These are phyloP conservation scores for Ephemerocybe angulata DNA, from an alignment of 768 basidiomycete species.

Conservation along the genomic window DNA sequence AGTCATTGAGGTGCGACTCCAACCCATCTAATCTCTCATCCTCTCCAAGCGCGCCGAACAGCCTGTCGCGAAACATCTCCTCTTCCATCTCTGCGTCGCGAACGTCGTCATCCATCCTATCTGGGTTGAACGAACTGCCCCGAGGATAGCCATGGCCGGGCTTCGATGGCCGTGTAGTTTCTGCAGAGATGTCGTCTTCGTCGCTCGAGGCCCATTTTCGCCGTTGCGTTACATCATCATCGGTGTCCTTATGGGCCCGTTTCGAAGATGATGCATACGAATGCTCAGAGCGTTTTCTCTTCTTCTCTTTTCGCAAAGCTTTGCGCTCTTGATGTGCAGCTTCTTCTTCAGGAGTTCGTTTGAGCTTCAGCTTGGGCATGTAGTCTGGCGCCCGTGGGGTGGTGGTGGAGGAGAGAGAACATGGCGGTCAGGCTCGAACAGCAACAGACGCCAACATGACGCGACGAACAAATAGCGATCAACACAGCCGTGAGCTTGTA, in stretches of 20 bases:
- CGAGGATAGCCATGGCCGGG: not conserved
- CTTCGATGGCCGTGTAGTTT: slow-evolving; percentile 1
- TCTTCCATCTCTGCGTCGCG: slow-evolving; percentile 60
- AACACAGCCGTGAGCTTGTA: not conserved
- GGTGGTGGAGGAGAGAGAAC: slow-evolving; percentile 1
- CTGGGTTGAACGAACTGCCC: slow-evolving; percentile 12
- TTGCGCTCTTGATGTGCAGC: slow-evolving; percentile 40
- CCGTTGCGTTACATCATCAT: slow-evolving; percentile 21
- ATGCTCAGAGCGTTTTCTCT: slow-evolving; percentile 23
- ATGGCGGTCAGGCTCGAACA: not conserved
- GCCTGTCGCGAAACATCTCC: slow-evolving; percentile 62
- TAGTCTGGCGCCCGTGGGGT: not conserved
- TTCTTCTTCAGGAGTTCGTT: slow-evolving; percentile 61
- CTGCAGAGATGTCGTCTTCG: slow-evolving; percentile 26
- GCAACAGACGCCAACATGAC: not conserved
- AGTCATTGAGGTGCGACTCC: slow-evolving; percentile 62
- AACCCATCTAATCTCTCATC: slow-evolving; percentile 66
- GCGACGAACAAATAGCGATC: not conserved
- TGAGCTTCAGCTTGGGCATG: slow-evolving; percentile 57
- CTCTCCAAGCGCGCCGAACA: slow-evolving; percentile 68
- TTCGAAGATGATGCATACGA: slow-evolving; percentile 21
- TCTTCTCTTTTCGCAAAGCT: slow-evolving; percentile 34
- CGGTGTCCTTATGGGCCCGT: slow-evolving; percentile 20
- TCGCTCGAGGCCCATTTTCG: slow-evolving; percentile 51
- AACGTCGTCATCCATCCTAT: slow-evolving; percentile 43